These are phyloP conservation scores for Trametes meyenii DNA, from an alignment of 768 basidiomycete genomes.

Conservation along the genomic window DNA sequence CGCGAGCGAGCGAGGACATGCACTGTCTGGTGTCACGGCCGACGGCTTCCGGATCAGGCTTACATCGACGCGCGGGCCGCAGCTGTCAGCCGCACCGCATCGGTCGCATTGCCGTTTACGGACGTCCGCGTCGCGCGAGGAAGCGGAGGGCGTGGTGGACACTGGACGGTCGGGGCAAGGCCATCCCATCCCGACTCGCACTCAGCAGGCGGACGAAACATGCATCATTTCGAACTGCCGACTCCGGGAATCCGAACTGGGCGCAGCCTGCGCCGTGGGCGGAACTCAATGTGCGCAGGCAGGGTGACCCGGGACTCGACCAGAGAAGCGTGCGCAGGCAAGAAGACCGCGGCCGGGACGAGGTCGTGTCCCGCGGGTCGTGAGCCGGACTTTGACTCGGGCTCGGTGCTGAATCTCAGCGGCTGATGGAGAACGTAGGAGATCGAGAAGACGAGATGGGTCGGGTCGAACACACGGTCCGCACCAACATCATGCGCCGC, in stretches of 20 bases:
- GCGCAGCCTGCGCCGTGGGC: too few relatives aligned
- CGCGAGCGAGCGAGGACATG: background rate
- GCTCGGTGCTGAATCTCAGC: background rate
- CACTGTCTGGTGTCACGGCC: background rate
- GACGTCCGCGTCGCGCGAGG: constrained; percentile 1
- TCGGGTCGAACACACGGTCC: background rate
- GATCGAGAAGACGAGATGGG: background rate
- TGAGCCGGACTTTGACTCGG: too few relatives aligned
- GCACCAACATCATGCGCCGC: constrained; percentile 12
- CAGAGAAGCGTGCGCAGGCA: constrained; percentile 1
- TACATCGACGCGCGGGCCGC: constrained; percentile 1
- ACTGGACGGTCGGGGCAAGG: background rate
- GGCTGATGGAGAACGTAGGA: background rate
- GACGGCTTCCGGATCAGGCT: background rate
- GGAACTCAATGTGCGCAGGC: background rate
- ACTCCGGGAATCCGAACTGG: background rate
- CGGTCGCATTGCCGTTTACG: background rate
- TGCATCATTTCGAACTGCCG: constrained; percentile 1
- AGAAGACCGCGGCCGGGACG: background rate
- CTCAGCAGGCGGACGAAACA: background rate
- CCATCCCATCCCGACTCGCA: background rate
- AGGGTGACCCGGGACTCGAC: background rate
- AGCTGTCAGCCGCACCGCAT: constrained; percentile 1
- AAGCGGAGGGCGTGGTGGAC: background rate
- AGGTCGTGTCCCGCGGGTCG: too few relatives aligned